Evolutionary conservation across 768 basidiomycete species (phyloP).

Genomic region (Zangia roseola): DNA sequence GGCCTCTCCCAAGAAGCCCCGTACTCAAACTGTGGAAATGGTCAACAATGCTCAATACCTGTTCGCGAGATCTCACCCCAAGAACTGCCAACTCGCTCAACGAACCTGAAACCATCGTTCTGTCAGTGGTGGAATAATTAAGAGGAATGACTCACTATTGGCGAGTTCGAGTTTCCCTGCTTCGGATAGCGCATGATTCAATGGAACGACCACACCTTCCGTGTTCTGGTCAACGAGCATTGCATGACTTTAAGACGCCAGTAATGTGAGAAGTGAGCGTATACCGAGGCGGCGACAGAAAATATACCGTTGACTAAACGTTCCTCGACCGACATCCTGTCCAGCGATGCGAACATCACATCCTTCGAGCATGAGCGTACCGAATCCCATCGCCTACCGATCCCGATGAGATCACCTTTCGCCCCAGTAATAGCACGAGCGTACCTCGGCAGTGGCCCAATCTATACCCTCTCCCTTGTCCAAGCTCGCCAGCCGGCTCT

Average conservation of each 20-base stretch:
- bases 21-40: conserved; percentile 73
- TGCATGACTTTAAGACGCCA: conserved; percentile 56
- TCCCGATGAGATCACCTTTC: background rate
- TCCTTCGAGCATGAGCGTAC: conserved; percentile 79
- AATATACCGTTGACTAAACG: conserved; percentile 73
- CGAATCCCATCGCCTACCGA: conserved; percentile 78
- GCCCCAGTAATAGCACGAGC: conserved; percentile 1
- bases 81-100: conserved; percentile 89
- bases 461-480: conserved; percentile 73
- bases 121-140: background rate
- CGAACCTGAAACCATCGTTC: conserved; percentile 50
- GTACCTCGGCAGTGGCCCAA: conserved; percentile 87
- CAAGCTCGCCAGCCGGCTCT: conserved; percentile 68
- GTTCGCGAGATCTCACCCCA: conserved; percentile 50
- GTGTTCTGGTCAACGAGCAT: conserved; percentile 90
- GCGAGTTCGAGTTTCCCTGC: conserved; percentile 81
- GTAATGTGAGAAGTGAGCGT: background rate
- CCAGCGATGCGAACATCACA: conserved; percentile 87
- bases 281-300: background rate
- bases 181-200: conserved; percentile 62
- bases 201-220: conserved; percentile 75
- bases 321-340: conserved; percentile 90
- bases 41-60: background rate
- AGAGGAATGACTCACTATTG: conserved; percentile 59
- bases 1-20: conserved; percentile 90